A percentile compares a stretch with the other conserved stretches of the same genome.
These are phyloP conservation scores for Takakia lepidozioides DNA, from an alignment of 225 moss, liverwort and hornwort species.

Conservation along the genomic window DNA sequence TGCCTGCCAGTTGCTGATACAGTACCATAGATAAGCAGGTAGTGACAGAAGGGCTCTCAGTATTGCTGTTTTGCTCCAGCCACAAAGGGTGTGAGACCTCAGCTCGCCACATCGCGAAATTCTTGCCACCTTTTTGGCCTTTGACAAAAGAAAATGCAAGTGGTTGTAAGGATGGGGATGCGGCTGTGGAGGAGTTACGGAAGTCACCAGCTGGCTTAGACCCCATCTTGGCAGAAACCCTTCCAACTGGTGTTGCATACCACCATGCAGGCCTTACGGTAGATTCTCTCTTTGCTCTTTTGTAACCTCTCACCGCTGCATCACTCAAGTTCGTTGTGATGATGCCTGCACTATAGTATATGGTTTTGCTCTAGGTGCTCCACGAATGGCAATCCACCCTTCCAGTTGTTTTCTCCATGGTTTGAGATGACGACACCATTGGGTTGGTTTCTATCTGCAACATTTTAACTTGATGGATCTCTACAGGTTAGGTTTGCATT, in stretches of 20 bases:
- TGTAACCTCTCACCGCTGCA: too few relatives aligned
- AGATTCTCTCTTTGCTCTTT: too few relatives aligned
- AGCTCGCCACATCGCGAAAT: slow-evolving; percentile 85
- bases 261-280: slow-evolving; percentile 99
- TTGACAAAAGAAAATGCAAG: slow-evolving; percentile 29
- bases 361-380: too few relatives aligned
- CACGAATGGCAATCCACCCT: too few relatives aligned
- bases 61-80: slow-evolving; percentile 90
- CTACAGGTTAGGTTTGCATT: too few relatives aligned
- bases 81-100: slow-evolving; percentile 93
- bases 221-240: slow-evolving; percentile 60
- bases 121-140: slow-evolving; percentile 36
- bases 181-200: slow-evolving; percentile 65
- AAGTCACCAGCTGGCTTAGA: slow-evolving; percentile 87
- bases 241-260: slow-evolving; percentile 87
- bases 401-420: too few relatives aligned
- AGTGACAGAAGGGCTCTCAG: slow-evolving; percentile 86
- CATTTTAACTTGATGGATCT: too few relatives aligned
- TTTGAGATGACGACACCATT: too few relatives aligned
- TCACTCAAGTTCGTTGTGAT: too few relatives aligned
- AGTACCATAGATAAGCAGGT: slow-evolving; percentile 62
- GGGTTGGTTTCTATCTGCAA: too few relatives aligned
- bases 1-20: too few relatives aligned
- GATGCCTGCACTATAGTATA: too few relatives aligned
- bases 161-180: slow-evolving; percentile 40